Percentiles rank a stretch among this genome's conserved stretches.
Evolutionary conservation across 2,329 filamentous ascomycete genomes (phyloP).

Genomic region (Chaetomium sp.): DNA sequence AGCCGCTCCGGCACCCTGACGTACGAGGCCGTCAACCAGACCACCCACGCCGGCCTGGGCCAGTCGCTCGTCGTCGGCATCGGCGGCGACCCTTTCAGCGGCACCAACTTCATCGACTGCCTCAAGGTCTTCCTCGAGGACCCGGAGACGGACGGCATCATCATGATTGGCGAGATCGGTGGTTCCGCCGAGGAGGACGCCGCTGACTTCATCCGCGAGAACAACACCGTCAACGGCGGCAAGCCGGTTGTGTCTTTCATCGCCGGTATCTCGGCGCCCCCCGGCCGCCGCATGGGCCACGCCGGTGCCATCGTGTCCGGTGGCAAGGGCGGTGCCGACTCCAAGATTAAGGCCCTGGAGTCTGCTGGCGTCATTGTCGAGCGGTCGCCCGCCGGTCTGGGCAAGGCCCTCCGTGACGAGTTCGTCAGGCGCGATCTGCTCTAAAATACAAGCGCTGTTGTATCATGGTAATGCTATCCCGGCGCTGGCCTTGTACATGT

Average conservation of each 20-base stretch:
- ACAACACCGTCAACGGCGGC: slow-evolving; percentile 80
- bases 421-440: slow-evolving; percentile 96
- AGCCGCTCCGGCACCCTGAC: slow-evolving; percentile 97
- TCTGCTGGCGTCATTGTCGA: slow-evolving; percentile 93
- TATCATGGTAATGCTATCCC: slow-evolving; percentile 6
- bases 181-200: slow-evolving; percentile 97
- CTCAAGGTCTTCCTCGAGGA: slow-evolving; percentile 95
- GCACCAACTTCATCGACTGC: slow-evolving; percentile 99
- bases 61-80: slow-evolving; percentile 98
- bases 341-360: slow-evolving; percentile 95
- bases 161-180: slow-evolving; percentile 99
- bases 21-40: slow-evolving; percentile 99
- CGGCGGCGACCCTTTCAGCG: slow-evolving; percentile 96
- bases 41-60: slow-evolving; percentile 91
- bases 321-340: slow-evolving; percentile 96
- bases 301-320: slow-evolving; percentile 97
- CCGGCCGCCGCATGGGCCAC: slow-evolving; percentile 97
- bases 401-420: slow-evolving; percentile 91
- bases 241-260: slow-evolving; percentile 99
- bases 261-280: slow-evolving; percentile 94
- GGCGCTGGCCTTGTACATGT: slow-evolving; percentile 26
- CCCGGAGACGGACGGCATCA: slow-evolving; percentile 96
- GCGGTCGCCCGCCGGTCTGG: slow-evolving; percentile 86
- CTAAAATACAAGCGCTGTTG: slow-evolving; percentile 53
- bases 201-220: slow-evolving; percentile 88